A percentile compares a stretch with the other conserved stretches of the same genome.
phyloP scores from a whole-genome alignment of 441 rosid genomes.

The Mallotus japonicus region DNA sequence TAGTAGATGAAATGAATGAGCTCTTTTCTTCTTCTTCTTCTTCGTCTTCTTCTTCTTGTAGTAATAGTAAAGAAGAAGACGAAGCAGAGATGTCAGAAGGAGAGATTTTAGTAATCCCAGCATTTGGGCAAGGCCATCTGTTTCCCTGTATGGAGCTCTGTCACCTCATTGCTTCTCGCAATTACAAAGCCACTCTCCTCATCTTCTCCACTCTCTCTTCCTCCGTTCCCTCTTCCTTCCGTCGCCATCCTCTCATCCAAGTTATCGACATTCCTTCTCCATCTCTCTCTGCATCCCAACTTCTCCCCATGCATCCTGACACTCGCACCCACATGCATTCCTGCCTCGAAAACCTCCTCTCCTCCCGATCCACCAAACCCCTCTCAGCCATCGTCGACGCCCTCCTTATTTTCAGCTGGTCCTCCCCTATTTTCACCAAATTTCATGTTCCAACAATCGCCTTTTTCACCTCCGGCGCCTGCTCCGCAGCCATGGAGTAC shows the following conservation, averaged over 20 bases:
- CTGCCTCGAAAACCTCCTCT: slow-evolving; percentile 11
- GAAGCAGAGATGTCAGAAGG: too few species aligned
- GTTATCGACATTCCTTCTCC: slow-evolving; percentile 20
- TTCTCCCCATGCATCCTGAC: background rate
- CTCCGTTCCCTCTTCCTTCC: slow-evolving; percentile 28
- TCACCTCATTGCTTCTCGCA: slow-evolving; percentile 26
- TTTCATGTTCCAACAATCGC: slow-evolving; percentile 22
- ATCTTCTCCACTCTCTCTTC: slow-evolving; percentile 25
- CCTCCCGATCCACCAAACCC: slow-evolving; percentile 15
- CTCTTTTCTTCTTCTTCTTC: too few species aligned
- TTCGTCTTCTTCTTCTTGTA: too few species aligned
- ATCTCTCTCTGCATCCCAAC: background rate
- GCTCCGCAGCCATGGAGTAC: slow-evolving; percentile 34
- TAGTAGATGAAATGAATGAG: too few species aligned
- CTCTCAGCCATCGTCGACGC: slow-evolving; percentile 33
- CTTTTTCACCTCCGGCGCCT: slow-evolving; percentile 37
- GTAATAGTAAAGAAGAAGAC: too few species aligned
- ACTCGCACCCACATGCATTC: background rate
- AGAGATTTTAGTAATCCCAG: slow-evolving; percentile 16
- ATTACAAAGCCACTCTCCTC: slow-evolving; percentile 27
- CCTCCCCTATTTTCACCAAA: slow-evolving; percentile 20
- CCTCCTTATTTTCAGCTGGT: slow-evolving; percentile 23
- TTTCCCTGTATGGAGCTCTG: slow-evolving; percentile 40
- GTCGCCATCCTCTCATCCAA: slow-evolving; percentile 19
- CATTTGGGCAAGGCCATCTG: slow-evolving; percentile 38